A percentile compares a stretch with the other conserved stretches of the same genome.
Evolutionary conservation across 1,139 yeast genomes (phyloP).

Genomic region (Wickerhamiella infanticola): DNA sequence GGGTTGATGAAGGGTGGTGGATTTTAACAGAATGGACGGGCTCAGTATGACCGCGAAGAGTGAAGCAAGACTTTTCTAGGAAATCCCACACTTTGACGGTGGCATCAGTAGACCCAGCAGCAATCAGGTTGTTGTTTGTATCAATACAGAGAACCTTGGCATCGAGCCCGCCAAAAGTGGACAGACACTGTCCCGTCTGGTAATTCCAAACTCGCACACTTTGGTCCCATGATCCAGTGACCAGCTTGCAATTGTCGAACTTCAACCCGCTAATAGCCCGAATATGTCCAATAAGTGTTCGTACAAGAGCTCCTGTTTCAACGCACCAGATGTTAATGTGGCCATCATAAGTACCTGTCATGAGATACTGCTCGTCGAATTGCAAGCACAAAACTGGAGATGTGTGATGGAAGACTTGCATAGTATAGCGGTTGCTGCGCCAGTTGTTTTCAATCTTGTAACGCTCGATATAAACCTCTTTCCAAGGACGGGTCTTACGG

Average conservation of each 20-base stretch:
- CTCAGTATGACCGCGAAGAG: slow-evolving; percentile 83
- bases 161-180: slow-evolving; percentile 85
- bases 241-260: slow-evolving; percentile 76
- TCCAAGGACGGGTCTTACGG: slow-evolving; percentile 65
- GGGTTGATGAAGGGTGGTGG: slow-evolving; percentile 60
- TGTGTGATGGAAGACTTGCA: slow-evolving; percentile 54
- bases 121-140: slow-evolving; percentile 65
- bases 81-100: slow-evolving; percentile 96
- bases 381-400: slow-evolving; percentile 81
- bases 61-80: slow-evolving; percentile 79
- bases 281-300: slow-evolving; percentile 67
- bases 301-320: slow-evolving; percentile 58
- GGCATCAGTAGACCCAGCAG: slow-evolving; percentile 83
- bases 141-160: slow-evolving; percentile 75
- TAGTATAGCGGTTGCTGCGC: slow-evolving; percentile 63
- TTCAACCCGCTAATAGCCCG: slow-evolving; percentile 72
- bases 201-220: slow-evolving; percentile 94
- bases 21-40: slow-evolving; percentile 85
- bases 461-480: slow-evolving; percentile 81
- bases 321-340: slow-evolving; percentile 84
- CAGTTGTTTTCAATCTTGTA: slow-evolving; percentile 85
- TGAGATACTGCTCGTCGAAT: slow-evolving; percentile 58
- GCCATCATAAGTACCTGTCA: slow-evolving; percentile 86
- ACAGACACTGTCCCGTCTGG: slow-evolving; percentile 82
- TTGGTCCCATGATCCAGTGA: slow-evolving; percentile 82